Conservation (phyloP, 108 stramenopile species). For the Nannochloropsis salina region DNA sequence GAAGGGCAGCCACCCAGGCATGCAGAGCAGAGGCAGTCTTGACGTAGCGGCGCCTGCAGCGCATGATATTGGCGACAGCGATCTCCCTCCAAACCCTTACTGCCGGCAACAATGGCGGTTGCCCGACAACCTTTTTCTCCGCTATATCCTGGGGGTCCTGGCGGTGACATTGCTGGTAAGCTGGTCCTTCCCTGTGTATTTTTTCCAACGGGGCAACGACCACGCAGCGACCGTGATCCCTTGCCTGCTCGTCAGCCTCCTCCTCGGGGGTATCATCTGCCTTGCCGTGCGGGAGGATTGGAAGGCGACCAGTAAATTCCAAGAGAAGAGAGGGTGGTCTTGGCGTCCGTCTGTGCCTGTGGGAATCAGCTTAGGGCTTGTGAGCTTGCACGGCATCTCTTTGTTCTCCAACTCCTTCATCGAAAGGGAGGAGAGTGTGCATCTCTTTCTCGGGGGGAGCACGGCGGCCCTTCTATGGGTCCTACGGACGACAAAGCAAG, state of each 20-base stretch:
- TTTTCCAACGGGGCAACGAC: neutral
- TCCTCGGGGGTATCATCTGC: neutral
- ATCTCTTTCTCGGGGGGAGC: slow-evolving; percentile 33
- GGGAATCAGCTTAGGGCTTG: neutral
- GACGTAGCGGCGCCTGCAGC: neutral
- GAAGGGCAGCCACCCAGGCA: neutral
- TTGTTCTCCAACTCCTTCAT: slow-evolving; percentile 47
- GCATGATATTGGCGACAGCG: neutral
- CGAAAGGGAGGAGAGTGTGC: slow-evolving; percentile 38
- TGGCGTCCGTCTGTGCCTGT: too few relatives aligned
- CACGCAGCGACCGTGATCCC: neutral
- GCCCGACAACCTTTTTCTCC: neutral
- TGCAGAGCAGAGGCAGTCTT: neutral
- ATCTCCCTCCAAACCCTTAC: neutral
- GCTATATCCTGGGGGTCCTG: neutral
- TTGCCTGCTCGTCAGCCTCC: neutral
- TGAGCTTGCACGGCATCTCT: slow-evolving; percentile 30
- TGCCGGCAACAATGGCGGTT: neutral
- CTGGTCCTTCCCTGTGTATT: neutral
- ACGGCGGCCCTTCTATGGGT: slow-evolving; percentile 29
- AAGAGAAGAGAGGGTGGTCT: neutral
- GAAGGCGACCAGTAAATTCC: neutral
- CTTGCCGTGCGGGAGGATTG: neutral
- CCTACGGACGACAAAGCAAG: neutral
- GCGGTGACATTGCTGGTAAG: neutral